Percentiles rank a stretch among this genome's conserved stretches.
phyloP scores from a whole-genome alignment of 78 protist genomes.

The Guillardia theta region DNA sequence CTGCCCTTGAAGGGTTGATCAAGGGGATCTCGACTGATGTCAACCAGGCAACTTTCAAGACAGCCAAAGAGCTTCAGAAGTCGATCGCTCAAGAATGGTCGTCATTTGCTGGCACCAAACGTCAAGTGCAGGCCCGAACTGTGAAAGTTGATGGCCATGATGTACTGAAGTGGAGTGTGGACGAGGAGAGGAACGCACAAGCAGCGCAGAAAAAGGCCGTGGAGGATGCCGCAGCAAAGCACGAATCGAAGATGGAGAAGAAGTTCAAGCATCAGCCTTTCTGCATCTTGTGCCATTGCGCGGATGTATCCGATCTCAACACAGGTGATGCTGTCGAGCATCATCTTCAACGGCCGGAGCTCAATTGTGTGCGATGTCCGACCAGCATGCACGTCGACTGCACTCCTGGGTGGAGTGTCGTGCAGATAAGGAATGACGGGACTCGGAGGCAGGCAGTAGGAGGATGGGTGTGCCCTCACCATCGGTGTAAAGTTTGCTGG shows the following conservation, averaged over 20 bases:
- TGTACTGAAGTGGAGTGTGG: slow-evolving; percentile 19
- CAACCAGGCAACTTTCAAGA: background rate
- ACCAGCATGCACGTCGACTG: slow-evolving; percentile 31
- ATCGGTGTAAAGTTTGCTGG: slow-evolving; percentile 18
- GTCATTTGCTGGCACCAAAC: background rate
- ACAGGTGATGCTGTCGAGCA: too few species aligned
- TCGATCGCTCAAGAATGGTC: background rate
- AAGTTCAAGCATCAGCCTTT: background rate
- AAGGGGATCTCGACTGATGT: background rate
- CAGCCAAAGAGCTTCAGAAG: background rate
- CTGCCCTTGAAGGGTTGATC: background rate
- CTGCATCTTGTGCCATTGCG: background rate
- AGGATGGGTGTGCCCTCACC: slow-evolving; percentile 33
- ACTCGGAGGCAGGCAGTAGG: background rate
- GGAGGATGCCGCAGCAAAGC: background rate
- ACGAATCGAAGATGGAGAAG: background rate
- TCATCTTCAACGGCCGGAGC: too few species aligned
- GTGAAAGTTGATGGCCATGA: background rate
- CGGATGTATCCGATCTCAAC: too few species aligned
- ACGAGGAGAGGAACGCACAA: slow-evolving; percentile 9
- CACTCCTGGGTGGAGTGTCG: slow-evolving; percentile 35
- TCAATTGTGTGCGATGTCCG: slow-evolving; percentile 8
- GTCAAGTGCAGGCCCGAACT: background rate
- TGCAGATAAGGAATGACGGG: background rate
- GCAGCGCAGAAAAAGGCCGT: background rate